Evolutionary conservation across 352 stramenopile species (phyloP).

Genomic region (Phytophthora constricta): DNA sequence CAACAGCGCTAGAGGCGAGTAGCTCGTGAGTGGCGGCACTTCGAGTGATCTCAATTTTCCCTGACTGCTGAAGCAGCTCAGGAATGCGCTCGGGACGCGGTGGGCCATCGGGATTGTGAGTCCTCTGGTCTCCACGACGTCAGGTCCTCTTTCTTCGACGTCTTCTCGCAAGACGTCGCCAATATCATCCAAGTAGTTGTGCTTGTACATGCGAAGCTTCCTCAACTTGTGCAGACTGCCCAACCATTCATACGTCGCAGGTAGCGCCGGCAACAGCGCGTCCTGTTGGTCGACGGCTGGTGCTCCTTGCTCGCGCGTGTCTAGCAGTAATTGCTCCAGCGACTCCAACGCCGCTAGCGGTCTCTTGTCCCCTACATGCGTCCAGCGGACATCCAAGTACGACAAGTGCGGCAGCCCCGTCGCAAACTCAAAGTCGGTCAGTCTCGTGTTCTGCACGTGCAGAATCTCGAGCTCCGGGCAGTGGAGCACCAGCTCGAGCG

Average conservation of each 20-base stretch:
- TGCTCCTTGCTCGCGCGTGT: slow-evolving; percentile 35
- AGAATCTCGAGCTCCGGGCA: slow-evolving; percentile 40
- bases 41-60: slow-evolving; percentile 40
- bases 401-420: slow-evolving; percentile 22
- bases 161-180: slow-evolving; percentile 36
- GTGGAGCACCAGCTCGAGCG: slow-evolving; percentile 37
- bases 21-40: slow-evolving; percentile 41
- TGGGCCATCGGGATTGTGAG: slow-evolving; percentile 39
- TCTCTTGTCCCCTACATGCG: slow-evolving; percentile 40
- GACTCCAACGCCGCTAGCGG: slow-evolving; percentile 36
- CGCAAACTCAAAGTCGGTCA: slow-evolving; percentile 48
- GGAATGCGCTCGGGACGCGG: slow-evolving; percentile 45
- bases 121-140: slow-evolving; percentile 25
- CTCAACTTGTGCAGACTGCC: slow-evolving; percentile 37
- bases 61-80: slow-evolving; percentile 36
- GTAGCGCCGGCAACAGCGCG: background rate
- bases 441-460: slow-evolving; percentile 51
- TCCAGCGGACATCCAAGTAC: slow-evolving; percentile 57
- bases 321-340: slow-evolving; percentile 52
- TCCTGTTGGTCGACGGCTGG: slow-evolving; percentile 1
- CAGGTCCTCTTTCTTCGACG: slow-evolving; percentile 33
- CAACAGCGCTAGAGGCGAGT: slow-evolving; percentile 34
- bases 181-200: slow-evolving; percentile 49
- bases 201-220: slow-evolving; percentile 48
- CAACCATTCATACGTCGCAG: slow-evolving; percentile 39